Base-by-base conservation (phyloP, 805 yeast species). In the Jamesozyma spencerorum region DNA sequence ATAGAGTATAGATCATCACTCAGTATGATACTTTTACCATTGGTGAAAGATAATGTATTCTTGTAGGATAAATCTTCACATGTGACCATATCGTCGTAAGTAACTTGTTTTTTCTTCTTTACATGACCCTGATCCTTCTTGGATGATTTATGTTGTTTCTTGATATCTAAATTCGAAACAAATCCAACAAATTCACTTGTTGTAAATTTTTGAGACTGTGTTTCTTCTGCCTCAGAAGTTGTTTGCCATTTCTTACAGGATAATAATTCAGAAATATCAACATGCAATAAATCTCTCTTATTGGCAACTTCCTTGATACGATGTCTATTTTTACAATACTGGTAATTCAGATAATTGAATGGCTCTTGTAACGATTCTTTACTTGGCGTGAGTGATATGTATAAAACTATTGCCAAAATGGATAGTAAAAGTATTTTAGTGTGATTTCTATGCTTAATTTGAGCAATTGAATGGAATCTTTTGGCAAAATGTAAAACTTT, bases 161-260 rank as follows among this genome's bases (percentile, higher is more conserved):
- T 28, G 5, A 47, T 26, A 31, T 47, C 46, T 20, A 49, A 15
- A 40, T 49, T 49, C 3, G 50, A 44, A 1, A 39, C 44, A 30
- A 30, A 46, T 3, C 47, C 51, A 8, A 32, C 29, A 5, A 45
- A 13, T 12, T 30, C 33, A 15, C 35, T 39, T 8, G 34, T 39
- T 13, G 30, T 20, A 28, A 26, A 49, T 11, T 35, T 26, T n/a
- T 45, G 39, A 18, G 27, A 31, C 2, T 24, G 13, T 5, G 37
- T 29, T 10, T 37, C 38, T 11, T 27, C 37, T 27, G 42, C 38
- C 2, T 47, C 12, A 8, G 50, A 43, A 12, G 45, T 31, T 11
- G 19, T 12, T 3, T 29, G 19, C 39, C 36, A 40, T 14, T 32
- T 28, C 18, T 41, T 35, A 27, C 28, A 43, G 18, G 29, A 36